These are phyloP conservation scores for Mycena galericulata DNA, from an alignment of 768 basidiomycete species.

Conservation along the genomic window DNA sequence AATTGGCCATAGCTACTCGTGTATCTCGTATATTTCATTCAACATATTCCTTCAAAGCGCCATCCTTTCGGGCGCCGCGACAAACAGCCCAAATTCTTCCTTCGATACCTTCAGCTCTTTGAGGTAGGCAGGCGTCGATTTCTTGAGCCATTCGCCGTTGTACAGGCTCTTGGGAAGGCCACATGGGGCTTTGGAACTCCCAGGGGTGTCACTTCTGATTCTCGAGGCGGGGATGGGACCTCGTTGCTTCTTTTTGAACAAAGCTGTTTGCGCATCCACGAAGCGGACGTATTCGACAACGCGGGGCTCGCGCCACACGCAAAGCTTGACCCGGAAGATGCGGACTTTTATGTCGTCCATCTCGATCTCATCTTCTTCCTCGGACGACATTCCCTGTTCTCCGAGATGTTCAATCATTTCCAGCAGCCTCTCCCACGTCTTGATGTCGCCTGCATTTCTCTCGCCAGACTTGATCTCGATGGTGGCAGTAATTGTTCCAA, in stretches of 20 bases:
- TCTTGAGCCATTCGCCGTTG: constrained; percentile 27
- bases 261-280: constrained; percentile 27
- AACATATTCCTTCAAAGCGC: constrained; percentile 10
- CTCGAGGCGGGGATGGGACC: constrained; percentile 17
- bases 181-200: constrained; percentile 16
- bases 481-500: constrained; percentile 6
- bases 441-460: constrained; percentile 12
- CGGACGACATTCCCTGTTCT: constrained; percentile 31
- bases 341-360: constrained; percentile 12
- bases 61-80: constrained; percentile 28
- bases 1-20: background rate
- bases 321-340: constrained; percentile 24
- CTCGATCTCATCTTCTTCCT: constrained; percentile 27
- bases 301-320: constrained; percentile 30
- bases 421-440: constrained; percentile 29
- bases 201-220: background rate
- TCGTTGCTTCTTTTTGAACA: constrained; percentile 12
- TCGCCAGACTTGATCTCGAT: constrained; percentile 21
- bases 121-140: constrained; percentile 13
- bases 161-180: constrained; percentile 33
- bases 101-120: constrained; percentile 27
- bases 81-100: constrained; percentile 27
- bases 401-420: constrained; percentile 23
- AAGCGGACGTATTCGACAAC: constrained; percentile 28
- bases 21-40: background rate